A percentile compares a stretch with the other conserved stretches of the same genome.
These are phyloP conservation scores for Gossypium rotundifolium DNA, from an alignment of 345 rosid species.

Conservation along the genomic window DNA sequence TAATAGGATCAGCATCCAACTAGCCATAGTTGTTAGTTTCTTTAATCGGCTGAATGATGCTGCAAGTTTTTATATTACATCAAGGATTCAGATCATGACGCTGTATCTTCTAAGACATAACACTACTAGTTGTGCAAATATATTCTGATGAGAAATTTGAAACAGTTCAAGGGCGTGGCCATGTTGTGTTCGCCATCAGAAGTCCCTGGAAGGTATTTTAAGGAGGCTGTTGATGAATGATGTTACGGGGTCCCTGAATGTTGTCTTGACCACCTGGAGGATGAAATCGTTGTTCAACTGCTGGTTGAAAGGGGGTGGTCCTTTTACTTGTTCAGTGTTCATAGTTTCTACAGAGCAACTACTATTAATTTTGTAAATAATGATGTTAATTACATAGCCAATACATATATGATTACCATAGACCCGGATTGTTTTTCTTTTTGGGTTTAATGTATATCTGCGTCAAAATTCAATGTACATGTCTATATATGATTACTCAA, in stretches of 20 bases:
- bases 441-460: not conserved
- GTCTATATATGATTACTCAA: not conserved
- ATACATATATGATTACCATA: not conserved
- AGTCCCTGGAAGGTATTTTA: conserved; percentile 33
- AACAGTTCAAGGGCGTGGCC: conserved; percentile 58
- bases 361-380: not conserved
- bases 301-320: not conserved
- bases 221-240: conserved; percentile 18
- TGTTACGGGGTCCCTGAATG: not conserved
- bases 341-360: not conserved
- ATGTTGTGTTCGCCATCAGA: conserved; percentile 35
- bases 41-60: not conserved
- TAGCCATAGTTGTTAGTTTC: not conserved
- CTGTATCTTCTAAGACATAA: not conserved
- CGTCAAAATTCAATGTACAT: not conserved
- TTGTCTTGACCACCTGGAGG: not conserved
- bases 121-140: not conserved
- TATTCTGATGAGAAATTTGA: not conserved
- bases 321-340: not conserved
- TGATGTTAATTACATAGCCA: not conserved
- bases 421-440: not conserved
- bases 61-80: not conserved
- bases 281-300: not conserved
- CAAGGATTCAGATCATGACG: no score
- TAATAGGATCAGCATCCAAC: not conserved